Evolutionary conservation across 1,139 yeast species (phyloP), one percentile per base, ranked within the genome.

Genomic region (Diutina scorzettiae): DNA sequence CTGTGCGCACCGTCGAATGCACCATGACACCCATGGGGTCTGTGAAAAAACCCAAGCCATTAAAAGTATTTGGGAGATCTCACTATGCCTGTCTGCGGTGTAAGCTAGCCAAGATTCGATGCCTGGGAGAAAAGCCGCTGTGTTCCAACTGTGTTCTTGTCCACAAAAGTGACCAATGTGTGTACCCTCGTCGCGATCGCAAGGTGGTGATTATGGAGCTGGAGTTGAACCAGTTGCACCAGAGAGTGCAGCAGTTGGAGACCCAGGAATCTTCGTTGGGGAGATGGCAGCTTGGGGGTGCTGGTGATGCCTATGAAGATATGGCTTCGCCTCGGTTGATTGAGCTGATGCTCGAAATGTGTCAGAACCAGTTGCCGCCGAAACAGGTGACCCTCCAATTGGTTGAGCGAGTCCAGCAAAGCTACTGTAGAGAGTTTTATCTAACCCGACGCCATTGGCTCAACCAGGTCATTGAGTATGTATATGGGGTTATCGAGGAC

Each of bases 191-290:
- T 30, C 63, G 70, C 41, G 76, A 73, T 51, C 56, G 78, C 27
- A 69, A 72, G 51, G 68, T 73, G 30, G 69, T 72, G 40, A 63
- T 73, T 25, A 62, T 70, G 64, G 78, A 72, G 54, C 65, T 73
- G 44, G 78, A 73, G 40, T 54, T 73, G 45, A 58, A 67, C 43
- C 57, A 58, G 40, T 55, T 73, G 21, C 70, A 71, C 48, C 63
- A 60, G 33, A 56, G 66, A 25, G 63, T 72, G n/a, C 57, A 55
- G 39, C 53, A 55, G 25, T 55, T 69, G 43, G 73, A 71, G 45
- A 40, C 39, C 7, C 27, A 21, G 40, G 21, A 41, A 42, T 43
- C 43, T 41, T 24, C 42, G 33, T 11, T 24, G 7, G 27, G 27
- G 9, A 11, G 11, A 7, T 7, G 8, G 25, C 8, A 23, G 25